phyloP scores from a whole-genome alignment of 805 yeast genomes.

The Yarrowia phangngaensis region DNA sequence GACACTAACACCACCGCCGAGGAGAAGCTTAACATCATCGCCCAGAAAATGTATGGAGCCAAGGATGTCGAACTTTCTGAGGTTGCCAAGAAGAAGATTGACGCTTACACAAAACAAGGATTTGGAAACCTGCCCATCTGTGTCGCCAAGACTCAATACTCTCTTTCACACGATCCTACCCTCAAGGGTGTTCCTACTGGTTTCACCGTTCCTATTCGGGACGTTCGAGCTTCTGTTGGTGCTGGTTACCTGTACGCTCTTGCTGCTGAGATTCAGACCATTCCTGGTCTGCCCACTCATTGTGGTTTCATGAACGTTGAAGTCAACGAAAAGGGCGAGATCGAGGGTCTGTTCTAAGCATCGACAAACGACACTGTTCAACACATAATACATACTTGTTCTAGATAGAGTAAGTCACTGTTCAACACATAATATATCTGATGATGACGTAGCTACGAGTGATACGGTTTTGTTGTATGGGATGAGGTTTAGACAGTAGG shows the following conservation, averaged over 20 bases:
- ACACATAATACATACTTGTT: no score
- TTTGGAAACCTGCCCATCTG: conserved; percentile 89
- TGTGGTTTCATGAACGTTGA: conserved; percentile 97
- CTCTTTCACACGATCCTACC: conserved; percentile 87
- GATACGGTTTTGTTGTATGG: no score
- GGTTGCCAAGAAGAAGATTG: conserved; percentile 76
- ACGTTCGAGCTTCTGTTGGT: conserved; percentile 89
- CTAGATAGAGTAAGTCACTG: no score
- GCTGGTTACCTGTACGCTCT: conserved; percentile 95
- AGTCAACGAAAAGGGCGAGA: conserved; percentile 85
- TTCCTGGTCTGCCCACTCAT: conserved; percentile 94
- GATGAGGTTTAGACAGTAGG: no score
- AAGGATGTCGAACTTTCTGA: conserved; percentile 76
- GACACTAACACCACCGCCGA: conserved; percentile 64
- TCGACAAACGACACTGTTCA: background rate
- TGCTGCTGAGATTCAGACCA: conserved; percentile 95
- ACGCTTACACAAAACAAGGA: conserved; percentile 79
- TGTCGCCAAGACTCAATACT: conserved; percentile 96
- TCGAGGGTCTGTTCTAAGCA: conserved; percentile 77
- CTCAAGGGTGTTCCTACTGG: conserved; percentile 95
- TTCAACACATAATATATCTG: conserved; percentile 26
- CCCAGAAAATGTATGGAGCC: conserved; percentile 91
- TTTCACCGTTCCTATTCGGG: conserved; percentile 89
- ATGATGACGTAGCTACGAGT: no score
- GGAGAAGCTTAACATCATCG: conserved; percentile 73